Conservation (phyloP, 2,329 filamentous ascomycete species). For the Diaporthe ilicicola region DNA sequence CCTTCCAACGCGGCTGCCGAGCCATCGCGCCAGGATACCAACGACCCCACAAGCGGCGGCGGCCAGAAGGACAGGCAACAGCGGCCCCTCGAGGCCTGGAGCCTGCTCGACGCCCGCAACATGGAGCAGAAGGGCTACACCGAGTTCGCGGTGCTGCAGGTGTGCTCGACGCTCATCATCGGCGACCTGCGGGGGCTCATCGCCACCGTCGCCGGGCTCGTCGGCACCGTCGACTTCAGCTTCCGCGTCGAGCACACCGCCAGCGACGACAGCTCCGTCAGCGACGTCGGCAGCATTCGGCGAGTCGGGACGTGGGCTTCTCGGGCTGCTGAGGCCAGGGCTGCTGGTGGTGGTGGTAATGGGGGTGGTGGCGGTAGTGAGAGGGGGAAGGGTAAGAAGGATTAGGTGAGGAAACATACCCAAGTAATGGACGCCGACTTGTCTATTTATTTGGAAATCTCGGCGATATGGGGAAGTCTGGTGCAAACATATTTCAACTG, state of each 20-base stretch:
- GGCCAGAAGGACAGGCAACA: neutral
- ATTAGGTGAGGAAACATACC: neutral
- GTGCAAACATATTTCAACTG: too few relatives aligned
- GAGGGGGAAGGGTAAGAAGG: conserved; percentile 26
- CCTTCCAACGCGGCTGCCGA: neutral
- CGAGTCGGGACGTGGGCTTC: conserved; percentile 29
- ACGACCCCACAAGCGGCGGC: neutral
- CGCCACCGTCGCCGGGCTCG: conserved; percentile 68
- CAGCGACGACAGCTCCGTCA: conserved; percentile 22
- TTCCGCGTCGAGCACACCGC: conserved; percentile 58
- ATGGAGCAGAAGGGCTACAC: conserved; percentile 77
- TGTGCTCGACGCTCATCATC: conserved; percentile 73
- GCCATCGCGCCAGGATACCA: neutral
- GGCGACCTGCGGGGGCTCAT: conserved; percentile 74
- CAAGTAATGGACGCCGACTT: too few relatives aligned
- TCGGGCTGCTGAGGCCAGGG: conserved; percentile 12
- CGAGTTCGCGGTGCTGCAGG: conserved; percentile 78
- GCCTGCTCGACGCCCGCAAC: conserved; percentile 70
- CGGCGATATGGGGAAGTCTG: neutral
- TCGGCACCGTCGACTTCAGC: conserved; percentile 79
- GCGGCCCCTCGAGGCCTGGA: conserved; percentile 12
- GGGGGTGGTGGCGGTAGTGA: neutral
- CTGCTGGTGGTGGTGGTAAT: neutral
- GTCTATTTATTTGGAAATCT: too few relatives aligned
- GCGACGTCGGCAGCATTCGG: conserved; percentile 24